Evolutionary conservation across 257 asterid species (phyloP).

Genomic region (Oldenlandia corymbosa): DNA sequence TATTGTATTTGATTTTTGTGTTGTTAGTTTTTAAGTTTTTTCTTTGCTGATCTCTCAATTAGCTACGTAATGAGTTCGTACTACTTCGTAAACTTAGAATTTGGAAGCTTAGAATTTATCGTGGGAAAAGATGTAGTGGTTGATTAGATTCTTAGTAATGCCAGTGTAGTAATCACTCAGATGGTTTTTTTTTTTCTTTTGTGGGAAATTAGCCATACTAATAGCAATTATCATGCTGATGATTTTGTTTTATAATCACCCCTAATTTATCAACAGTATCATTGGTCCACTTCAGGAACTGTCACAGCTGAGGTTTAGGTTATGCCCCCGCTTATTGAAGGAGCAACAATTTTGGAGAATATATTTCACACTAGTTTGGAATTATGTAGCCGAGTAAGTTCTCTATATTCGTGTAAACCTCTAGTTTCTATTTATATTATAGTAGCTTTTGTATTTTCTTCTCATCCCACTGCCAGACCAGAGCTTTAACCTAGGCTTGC

Average conservation of each 20-base stretch:
- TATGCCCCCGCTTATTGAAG: constrained; percentile 80
- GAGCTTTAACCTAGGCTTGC: neutral
- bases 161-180: too few relatives aligned
- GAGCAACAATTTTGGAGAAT: constrained; percentile 84
- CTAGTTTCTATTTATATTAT: constrained; percentile 9
- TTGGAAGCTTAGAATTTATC: neutral
- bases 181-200: too few relatives aligned
- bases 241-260: constrained; percentile 1
- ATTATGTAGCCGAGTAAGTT: constrained; percentile 71
- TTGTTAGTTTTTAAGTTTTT: neutral
- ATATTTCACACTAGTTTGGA: constrained; percentile 68
- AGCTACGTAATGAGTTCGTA: neutral
- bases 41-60: neutral
- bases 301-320: constrained; percentile 65
- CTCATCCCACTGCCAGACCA: constrained; percentile 2
- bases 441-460: neutral
- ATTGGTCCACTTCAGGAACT: constrained; percentile 57
- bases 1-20: neutral
- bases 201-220: too few relatives aligned
- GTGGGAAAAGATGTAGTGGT: too few relatives aligned
- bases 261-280: constrained; percentile 6
- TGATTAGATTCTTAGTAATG: neutral
- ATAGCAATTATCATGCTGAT: too few relatives aligned
- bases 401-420: constrained; percentile 15
- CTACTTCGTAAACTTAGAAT: too few relatives aligned